phyloP scores from a whole-genome alignment of 1,284 basidiomycete species.

The Ustilago curta region DNA sequence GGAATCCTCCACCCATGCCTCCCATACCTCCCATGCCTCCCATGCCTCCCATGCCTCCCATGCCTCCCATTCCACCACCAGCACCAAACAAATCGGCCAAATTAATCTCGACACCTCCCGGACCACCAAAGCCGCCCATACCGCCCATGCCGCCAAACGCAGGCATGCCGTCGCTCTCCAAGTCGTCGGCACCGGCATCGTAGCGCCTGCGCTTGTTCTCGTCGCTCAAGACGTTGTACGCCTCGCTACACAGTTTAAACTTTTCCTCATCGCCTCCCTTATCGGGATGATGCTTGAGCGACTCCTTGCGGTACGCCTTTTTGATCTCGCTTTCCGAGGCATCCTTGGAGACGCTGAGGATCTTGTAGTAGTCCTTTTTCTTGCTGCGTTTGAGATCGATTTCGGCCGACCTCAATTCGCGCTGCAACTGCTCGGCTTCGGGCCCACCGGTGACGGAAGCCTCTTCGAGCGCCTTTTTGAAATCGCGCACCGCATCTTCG shows the following conservation, averaged over 20 bases:
- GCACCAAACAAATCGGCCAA: slow-evolving; percentile 66
- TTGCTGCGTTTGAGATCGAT: slow-evolving; percentile 66
- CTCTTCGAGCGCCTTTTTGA: slow-evolving; percentile 81
- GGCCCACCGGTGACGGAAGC: slow-evolving; percentile 32
- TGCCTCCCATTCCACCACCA: slow-evolving; percentile 51
- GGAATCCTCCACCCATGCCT: slow-evolving; percentile 26
- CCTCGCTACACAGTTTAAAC: slow-evolving; percentile 68
- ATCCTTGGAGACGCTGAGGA: slow-evolving; percentile 79
- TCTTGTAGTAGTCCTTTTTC: slow-evolving; percentile 78
- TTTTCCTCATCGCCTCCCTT: slow-evolving; percentile 69
- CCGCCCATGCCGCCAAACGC: slow-evolving; percentile 11
- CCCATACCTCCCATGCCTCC: slow-evolving; percentile 34
- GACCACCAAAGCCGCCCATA: slow-evolving; percentile 50
- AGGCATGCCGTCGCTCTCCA: slow-evolving; percentile 57
- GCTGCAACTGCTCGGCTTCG: slow-evolving; percentile 76
- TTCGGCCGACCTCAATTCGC: slow-evolving; percentile 72
- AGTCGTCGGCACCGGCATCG: slow-evolving; percentile 66
- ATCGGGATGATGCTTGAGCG: slow-evolving; percentile 68
- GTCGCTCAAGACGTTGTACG: slow-evolving; percentile 64
- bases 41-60: slow-evolving; percentile 39
- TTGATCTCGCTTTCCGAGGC: slow-evolving; percentile 87
- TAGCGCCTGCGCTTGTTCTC: slow-evolving; percentile 63
- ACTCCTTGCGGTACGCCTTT: slow-evolving; percentile 70
- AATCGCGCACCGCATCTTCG: slow-evolving; percentile 80
- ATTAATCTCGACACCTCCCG: slow-evolving; percentile 60